Percentiles rank a stretch among this genome's conserved stretches.
Conservation (phyloP, 1,284 basidiomycete species). For the Sanghuangporus baumii region DNA sequence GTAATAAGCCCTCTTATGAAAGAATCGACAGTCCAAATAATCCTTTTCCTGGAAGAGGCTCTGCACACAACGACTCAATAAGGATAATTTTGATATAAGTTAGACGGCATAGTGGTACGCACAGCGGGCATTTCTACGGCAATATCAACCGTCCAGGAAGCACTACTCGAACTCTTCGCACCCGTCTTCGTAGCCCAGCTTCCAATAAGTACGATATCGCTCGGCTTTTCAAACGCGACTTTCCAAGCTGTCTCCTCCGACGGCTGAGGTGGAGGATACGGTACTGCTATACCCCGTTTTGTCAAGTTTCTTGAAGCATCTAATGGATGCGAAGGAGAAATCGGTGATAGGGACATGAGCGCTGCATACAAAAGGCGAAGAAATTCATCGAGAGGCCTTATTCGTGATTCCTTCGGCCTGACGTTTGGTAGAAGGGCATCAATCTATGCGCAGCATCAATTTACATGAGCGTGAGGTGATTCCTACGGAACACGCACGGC, state of each 20-base stretch:
- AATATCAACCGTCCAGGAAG: constrained; percentile 73
- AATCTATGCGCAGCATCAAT: constrained; percentile 44
- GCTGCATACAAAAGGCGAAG: constrained; percentile 56
- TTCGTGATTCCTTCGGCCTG: constrained; percentile 57
- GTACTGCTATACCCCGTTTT: constrained; percentile 49
- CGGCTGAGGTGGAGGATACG: constrained; percentile 58
- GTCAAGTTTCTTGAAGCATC: constrained; percentile 48
- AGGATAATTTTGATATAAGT: background rate
- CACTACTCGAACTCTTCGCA: constrained; percentile 59
- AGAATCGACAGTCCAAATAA: constrained; percentile 84
- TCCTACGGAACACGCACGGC: constrained; percentile 40
- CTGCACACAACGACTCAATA: constrained; percentile 30
- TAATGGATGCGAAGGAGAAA: constrained; percentile 61
- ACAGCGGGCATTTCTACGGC: constrained; percentile 86
- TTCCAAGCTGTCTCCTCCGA: constrained; percentile 74
- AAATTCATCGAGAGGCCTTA: constrained; percentile 55
- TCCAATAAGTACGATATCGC: constrained; percentile 65
- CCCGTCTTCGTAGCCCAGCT: constrained; percentile 68
- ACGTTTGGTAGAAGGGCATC: constrained; percentile 76
- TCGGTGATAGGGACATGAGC: constrained; percentile 51
- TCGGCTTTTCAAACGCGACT: constrained; percentile 64
- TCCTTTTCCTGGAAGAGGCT: constrained; percentile 92
- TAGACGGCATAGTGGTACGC: constrained; percentile 26
- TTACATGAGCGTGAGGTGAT: constrained; percentile 11
- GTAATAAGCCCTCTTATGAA: constrained; percentile 92